Evolutionary conservation across 305 asterid species (phyloP), one percentile per base, ranked within the genome.

Genomic region (Fraxinus platypoda): DNA sequence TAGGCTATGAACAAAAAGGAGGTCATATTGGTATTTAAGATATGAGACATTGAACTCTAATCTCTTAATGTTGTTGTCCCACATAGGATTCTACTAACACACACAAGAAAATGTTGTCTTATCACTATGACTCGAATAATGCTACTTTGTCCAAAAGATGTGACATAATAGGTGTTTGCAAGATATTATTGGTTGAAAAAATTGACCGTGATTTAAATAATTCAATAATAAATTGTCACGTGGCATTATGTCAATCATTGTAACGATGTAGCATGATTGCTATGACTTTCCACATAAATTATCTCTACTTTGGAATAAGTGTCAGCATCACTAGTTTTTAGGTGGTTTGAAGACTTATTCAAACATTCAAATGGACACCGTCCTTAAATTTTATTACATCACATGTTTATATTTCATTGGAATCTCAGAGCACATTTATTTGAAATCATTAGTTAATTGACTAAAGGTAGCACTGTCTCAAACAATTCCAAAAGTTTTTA

Each of bases 311-410:
- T 85, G 87, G 88, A 74, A 38, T 81, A 46, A 84, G 79, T 37
- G 87, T 87, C 88, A 85, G 84, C 86, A 81, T 87, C 88, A 87
- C 80, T 79, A 6, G 8, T 78, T 64, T 33, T 28, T 62, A 8
- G 38, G n/a, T n/a, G 59, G 11, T 62, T 72, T 9, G 3, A 38
- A 8, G 49, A 38, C 13, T 8, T 38, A 12, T 9, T 38, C 49
- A 8, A 38, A 38, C 15, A 11, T 64, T 21, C 38, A 34, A 26
- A 30, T 41, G 9, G 74, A 41, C 43, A 34, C 23, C 11, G 26
- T 54, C 46, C 62, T 80, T 76, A 26, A 38, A 17, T 71, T 30
- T 38, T 77, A 78, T 73, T 64, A 49, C 46, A 25, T 3, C n/a
- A 12, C 43, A 23, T 81, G 8, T 71, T 2, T 46, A 77, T 19